A percentile compares a stretch with the other conserved stretches of the same genome.
Conservation (phyloP, 495 filamentous ascomycete genomes). For the Podospora conica region DNA sequence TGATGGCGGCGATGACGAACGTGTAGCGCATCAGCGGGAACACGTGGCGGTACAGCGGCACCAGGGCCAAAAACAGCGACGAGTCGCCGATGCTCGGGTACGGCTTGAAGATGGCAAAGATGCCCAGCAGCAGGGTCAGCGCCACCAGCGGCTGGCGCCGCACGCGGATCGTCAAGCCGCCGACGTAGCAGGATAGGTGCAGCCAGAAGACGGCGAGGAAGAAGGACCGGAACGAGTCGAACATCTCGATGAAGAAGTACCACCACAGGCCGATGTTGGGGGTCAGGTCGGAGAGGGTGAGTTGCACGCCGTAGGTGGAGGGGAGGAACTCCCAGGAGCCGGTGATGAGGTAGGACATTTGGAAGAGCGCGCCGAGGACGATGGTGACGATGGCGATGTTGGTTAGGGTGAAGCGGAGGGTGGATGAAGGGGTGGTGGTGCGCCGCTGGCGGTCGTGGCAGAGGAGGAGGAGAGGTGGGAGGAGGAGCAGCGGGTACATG, state of each 20-base stretch:
- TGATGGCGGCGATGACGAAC: conserved; percentile 71
- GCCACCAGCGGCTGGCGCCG: conserved; percentile 81
- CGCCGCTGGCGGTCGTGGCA: conserved; percentile 66
- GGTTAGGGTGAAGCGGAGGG: conserved; percentile 43
- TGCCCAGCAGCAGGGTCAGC: conserved; percentile 71
- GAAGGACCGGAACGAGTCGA: conserved; percentile 94
- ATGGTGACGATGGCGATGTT: conserved; percentile 45
- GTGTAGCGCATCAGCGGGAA: conserved; percentile 93
- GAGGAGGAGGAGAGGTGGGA: conserved; percentile 75
- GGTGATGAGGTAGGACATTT: conserved; percentile 67
- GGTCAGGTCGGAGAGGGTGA: conserved; percentile 86
- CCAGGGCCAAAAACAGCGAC: conserved; percentile 71
- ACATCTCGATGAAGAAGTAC: conserved; percentile 99
- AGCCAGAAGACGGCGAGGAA: conserved; percentile 98
- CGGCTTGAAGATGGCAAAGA: conserved; percentile 90
- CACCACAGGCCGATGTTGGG: conserved; percentile 97
- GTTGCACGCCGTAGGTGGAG: conserved; percentile 86
- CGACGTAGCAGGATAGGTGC: conserved; percentile 82
- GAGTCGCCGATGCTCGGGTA: conserved; percentile 90
- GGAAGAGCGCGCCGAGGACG: conserved; percentile 51
- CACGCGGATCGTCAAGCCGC: conserved; percentile 72
- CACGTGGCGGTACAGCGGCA: conserved; percentile 88
- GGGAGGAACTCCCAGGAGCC: conserved; percentile 79
- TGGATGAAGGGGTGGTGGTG: conserved; percentile 26
- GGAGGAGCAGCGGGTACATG: conserved; percentile 80